Conservation (phyloP, 225 moss, liverwort and hornwort genomes). For the Bryum argenteum region DNA sequence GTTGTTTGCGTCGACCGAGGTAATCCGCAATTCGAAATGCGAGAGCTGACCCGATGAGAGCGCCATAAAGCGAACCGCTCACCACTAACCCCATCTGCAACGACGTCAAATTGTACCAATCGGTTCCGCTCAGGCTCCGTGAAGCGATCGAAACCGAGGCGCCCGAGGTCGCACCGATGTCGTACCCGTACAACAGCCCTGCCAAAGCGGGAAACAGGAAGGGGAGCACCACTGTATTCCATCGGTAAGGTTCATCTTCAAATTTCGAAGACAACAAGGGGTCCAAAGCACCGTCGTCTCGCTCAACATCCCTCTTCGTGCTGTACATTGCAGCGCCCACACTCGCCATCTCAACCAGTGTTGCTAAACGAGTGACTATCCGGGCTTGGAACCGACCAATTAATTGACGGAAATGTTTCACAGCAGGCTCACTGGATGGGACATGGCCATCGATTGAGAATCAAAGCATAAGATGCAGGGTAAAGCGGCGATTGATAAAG, state of each 20-base stretch:
- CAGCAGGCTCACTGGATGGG: no score
- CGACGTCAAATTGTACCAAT: conserved; percentile 68
- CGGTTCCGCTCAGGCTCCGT: conserved; percentile 63
- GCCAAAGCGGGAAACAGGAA: conserved; percentile 89
- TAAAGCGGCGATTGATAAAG: no score
- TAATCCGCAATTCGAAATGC: conserved; percentile 82
- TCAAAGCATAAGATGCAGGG: no score
- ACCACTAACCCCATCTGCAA: conserved; percentile 81
- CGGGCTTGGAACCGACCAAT: neutral
- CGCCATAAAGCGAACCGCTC: conserved; percentile 94
- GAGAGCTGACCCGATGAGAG: conserved; percentile 70
- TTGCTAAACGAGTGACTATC: neutral
- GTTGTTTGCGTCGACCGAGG: conserved; percentile 76
- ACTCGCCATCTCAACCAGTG: conserved; percentile 8
- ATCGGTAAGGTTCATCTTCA: conserved; percentile 23
- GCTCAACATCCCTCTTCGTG: conserved; percentile 21
- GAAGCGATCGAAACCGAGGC: conserved; percentile 75
- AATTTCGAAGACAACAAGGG: conserved; percentile 23
- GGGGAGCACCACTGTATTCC: conserved; percentile 55
- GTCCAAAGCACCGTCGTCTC: conserved; percentile 11
- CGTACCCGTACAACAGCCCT: conserved; percentile 80
- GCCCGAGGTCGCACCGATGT: conserved; percentile 89
- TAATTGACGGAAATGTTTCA: no score
- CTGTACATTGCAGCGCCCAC: conserved; percentile 11
- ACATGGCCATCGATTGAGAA: no score